Base-by-base conservation (phyloP, 306 rosid species). In the Trifolium repens region DNA sequence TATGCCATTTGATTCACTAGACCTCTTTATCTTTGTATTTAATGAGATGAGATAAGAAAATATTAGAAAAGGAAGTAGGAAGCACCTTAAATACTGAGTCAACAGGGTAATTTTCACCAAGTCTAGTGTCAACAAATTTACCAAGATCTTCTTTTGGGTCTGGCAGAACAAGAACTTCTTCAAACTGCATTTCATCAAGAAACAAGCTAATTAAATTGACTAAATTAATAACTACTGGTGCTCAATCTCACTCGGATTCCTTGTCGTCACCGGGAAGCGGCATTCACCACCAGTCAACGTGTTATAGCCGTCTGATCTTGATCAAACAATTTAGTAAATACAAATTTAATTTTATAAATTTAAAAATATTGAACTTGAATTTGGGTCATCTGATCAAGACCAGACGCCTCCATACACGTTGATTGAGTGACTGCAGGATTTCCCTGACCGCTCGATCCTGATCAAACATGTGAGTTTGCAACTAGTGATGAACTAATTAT, bases 41-140 rank as follows among this genome's bases (percentile, higher is more conserved):
- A 8, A 1, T 10, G n/a, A 13, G 9, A 63, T 35, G 66, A 67
- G 14, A 61, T 11, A 37, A 37, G 40, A 37, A 37, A 37, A 37
- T 9, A 37, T 37, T 37, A 11, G 15, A 11, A 11, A 49, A 76
- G 40, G 53, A 42, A 73, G 11, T 57, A 8, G 30, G 57, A 46
- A 53, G 74, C 67, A 88, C 92, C 92, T 89, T 91, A 65, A 27
- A 61, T 58, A 89, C 79, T 0, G 94, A 84, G 27, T 91, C 91
- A 37, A 86, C 16, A 72, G 84, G 82, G 71, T 81, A 91, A 52
- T 60, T 74, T 58, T 87, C 82, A 1, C 84, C 86, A 52, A 87
- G 85, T 49, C 79, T 71, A 27, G 86, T 86, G 46, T 91, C 92
- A 46, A 91, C 81, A 37, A 84, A 72, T 78, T 85, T 81, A 10